Base-by-base conservation (phyloP, 1,284 basidiomycete genomes). In the Fomes fomentarius region DNA sequence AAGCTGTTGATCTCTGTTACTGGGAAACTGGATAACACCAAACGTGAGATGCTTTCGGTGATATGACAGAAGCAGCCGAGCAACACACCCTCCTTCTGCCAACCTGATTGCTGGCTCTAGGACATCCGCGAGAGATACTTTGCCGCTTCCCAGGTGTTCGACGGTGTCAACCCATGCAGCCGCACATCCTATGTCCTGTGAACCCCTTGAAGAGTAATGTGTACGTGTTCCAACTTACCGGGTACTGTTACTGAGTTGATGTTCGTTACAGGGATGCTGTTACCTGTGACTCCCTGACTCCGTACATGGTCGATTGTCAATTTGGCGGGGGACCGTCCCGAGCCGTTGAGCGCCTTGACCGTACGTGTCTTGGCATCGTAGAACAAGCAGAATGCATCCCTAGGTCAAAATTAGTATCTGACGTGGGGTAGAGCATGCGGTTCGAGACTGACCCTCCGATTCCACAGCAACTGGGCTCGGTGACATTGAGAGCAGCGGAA, bases 121-220 rank as follows among this genome's bases (percentile, higher is more conserved):
- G n/a, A 96, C 80, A n/a, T 98, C 89, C 4, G 80, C 80, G 47
- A 96, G 71, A 5, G 80, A 81, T 1, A 98, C 66, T 50, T 84
- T 89, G n/a, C 93, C 90, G 58, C 85, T 91, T 11, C 96, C 96
- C 52, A 97, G 85, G 47, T 79, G 76, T 52, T 90, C 83, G 42
- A 97, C 80, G 0, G 94, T 92, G 70, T 97, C 96, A 28, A 91
- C 79, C 95, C 96, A 98, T 11, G 93, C 93, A 19, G 94, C 93
- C 1, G 95, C 91, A 17, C 93, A 91, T 42, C 96, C 94, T 89
- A 17, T 9, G 19, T 14, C 15, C 6, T 12, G 6, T 46, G 15
- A 19, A 5, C n/a, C n/a, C n/a, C 7, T 8, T 11, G 14, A 2
- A 8, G 12, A 17, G 24, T 10, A 12, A 8, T 4, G 12, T 24